These are phyloP conservation scores for Populus simonii DNA, from an alignment of 345 rosid genomes.

Conservation along the genomic window DNA sequence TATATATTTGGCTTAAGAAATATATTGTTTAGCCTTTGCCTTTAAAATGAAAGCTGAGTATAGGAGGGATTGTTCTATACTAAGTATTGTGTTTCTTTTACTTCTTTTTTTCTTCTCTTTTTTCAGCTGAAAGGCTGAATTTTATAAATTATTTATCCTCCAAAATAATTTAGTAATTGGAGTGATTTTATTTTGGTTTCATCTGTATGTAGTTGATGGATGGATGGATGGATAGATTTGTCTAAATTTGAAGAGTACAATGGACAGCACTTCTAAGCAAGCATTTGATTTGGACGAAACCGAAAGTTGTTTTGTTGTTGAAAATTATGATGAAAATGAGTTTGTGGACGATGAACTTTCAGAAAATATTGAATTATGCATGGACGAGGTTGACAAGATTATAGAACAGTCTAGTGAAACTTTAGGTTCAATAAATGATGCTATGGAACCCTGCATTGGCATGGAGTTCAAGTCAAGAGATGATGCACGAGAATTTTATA, in stretches of 20 bases:
- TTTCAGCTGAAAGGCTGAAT: too few species aligned
- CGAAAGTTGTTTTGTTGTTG: conserved; percentile 28
- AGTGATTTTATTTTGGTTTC: background rate
- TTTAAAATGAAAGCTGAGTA: too few species aligned
- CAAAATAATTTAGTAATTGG: too few species aligned
- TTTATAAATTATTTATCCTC: background rate
- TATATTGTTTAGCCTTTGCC: background rate
- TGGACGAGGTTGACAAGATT: conserved; percentile 40
- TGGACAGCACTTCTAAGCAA: conserved; percentile 39
- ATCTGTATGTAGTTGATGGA: conserved; percentile 9
- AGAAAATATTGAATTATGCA: conserved; percentile 26
- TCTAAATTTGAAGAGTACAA: conserved; percentile 13
- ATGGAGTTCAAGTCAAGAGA: conserved; percentile 50
- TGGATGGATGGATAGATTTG: conserved; percentile 4
- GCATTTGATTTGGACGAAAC: conserved; percentile 39
- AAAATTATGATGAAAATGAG: conserved; percentile 29
- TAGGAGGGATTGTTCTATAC: too few species aligned
- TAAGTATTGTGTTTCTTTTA: too few species aligned
- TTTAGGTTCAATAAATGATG: conserved; percentile 17
- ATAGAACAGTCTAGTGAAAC: conserved; percentile 28
- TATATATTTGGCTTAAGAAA: background rate
- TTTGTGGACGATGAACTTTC: conserved; percentile 33
- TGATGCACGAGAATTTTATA: conserved; percentile 45
- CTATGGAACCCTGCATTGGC: conserved; percentile 32
- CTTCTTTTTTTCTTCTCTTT: too few species aligned